Percentiles rank a stretch among this genome's conserved stretches.
These are phyloP conservation scores for Globisporangium mamillatum DNA, from an alignment of 352 stramenopile genomes.

Conservation along the genomic window DNA sequence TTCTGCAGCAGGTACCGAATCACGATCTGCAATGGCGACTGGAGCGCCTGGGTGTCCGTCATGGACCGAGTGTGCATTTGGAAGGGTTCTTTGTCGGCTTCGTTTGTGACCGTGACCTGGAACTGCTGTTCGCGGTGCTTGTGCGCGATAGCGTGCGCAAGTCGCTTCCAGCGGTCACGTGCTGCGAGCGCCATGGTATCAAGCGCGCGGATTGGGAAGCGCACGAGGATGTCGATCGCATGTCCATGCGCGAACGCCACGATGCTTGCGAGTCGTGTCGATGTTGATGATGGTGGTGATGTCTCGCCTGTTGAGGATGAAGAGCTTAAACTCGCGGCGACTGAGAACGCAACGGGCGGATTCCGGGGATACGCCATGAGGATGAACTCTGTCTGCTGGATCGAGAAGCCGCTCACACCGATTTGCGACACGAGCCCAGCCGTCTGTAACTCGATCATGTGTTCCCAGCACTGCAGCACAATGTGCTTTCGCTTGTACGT, in stretches of 20 bases:
- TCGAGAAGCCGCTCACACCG: conserved; percentile 41
- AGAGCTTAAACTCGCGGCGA: conserved; percentile 14
- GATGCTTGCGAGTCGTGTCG: conserved; percentile 14
- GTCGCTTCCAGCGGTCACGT: conserved; percentile 27
- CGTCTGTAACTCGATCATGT: conserved; percentile 35
- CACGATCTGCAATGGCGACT: conserved; percentile 35
- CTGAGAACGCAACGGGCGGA: conserved; percentile 22
- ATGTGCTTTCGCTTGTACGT: conserved; percentile 39
- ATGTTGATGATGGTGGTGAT: neutral
- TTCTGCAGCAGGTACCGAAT: conserved; percentile 52
- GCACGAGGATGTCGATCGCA: conserved; percentile 41
- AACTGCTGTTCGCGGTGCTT: conserved; percentile 31
- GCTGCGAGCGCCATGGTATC: conserved; percentile 18
- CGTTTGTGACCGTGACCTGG: conserved; percentile 39
- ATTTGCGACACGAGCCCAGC: conserved; percentile 35
- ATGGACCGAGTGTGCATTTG: conserved; percentile 29
- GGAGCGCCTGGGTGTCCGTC: conserved; percentile 28
- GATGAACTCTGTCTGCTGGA: conserved; percentile 62
- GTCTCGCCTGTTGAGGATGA: neutral
- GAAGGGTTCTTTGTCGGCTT: conserved; percentile 34
- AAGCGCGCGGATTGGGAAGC: conserved; percentile 31
- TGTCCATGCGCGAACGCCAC: conserved; percentile 40
- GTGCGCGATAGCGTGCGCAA: conserved; percentile 31
- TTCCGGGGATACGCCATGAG: conserved; percentile 27
- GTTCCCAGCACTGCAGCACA: conserved; percentile 42